A percentile compares a stretch with the other conserved stretches of the same genome.
These are phyloP conservation scores for Aspergillus carbonarius DNA, from an alignment of 2,329 filamentous ascomycete species.

Conservation along the genomic window DNA sequence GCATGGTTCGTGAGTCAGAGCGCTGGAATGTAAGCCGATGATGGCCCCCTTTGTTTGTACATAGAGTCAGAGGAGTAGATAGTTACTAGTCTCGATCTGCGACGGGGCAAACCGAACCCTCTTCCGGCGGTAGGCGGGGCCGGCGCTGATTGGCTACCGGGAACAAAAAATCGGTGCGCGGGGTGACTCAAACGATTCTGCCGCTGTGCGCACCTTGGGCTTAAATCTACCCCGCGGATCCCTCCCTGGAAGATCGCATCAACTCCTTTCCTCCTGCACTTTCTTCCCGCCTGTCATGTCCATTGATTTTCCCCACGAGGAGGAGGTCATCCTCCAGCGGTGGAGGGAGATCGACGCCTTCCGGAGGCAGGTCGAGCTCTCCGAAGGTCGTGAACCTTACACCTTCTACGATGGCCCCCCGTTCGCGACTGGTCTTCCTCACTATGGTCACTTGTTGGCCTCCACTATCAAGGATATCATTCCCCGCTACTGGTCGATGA, in stretches of 20 bases:
- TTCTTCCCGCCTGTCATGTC: conserved; percentile 58
- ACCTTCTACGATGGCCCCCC: conserved; percentile 92
- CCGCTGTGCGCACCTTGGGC: conserved; percentile 15
- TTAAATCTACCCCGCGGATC: conserved; percentile 27
- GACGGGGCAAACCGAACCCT: too few relatives aligned
- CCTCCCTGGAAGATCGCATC: conserved; percentile 15
- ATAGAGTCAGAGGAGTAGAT: too few relatives aligned
- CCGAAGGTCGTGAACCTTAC: conserved; percentile 76
- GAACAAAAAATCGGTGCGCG: conserved; percentile 15
- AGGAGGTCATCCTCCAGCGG: conserved; percentile 77
- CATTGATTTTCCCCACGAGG: conserved; percentile 89
- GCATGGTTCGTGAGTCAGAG: neutral
- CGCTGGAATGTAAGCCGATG: neutral
- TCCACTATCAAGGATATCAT: conserved; percentile 98
- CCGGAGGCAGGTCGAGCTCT: conserved; percentile 81
- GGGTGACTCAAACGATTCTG: conserved; percentile 16
- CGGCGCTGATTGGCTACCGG: conserved; percentile 4
- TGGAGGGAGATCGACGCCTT: conserved; percentile 96
- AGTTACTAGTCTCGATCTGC: too few relatives aligned
- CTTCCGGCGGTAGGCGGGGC: conserved; percentile 2
- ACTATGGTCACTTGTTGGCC: conserved; percentile 76
- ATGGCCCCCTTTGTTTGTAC: too few relatives aligned
- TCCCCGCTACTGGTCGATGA: conserved; percentile 96
- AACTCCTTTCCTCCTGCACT: neutral
- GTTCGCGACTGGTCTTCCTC: conserved; percentile 69